A percentile compares a stretch with the other conserved stretches of the same genome.
Evolutionary conservation across 805 yeast species (phyloP).

Genomic region (Monosporozyma servazzii): DNA sequence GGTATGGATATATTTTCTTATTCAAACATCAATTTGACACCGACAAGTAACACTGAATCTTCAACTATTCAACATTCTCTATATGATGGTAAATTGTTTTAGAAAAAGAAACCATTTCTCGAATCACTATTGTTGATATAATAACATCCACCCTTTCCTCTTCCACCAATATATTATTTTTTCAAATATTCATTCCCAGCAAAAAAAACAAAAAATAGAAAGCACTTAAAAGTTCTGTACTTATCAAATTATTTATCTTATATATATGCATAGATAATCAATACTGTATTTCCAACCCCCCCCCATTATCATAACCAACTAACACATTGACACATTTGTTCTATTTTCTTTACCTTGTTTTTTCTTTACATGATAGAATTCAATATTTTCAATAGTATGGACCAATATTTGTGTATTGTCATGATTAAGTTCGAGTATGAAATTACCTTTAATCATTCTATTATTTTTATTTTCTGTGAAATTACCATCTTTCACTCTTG

Average conservation of each 20-base stretch:
- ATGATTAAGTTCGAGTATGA: conserved; percentile 54
- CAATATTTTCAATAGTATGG: conserved; percentile 60
- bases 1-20: background rate
- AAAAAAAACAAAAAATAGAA: too few species aligned
- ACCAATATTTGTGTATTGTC: conserved; percentile 47
- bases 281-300: background rate
- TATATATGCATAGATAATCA: background rate
- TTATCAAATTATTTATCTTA: background rate
- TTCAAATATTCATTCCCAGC: too few species aligned
- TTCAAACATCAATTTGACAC: background rate
- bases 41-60: background rate
- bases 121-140: too few species aligned
- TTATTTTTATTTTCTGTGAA: background rate
- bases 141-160: too few species aligned
- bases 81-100: background rate
- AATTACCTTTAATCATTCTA: conserved; percentile 37
- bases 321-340: background rate
- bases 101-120: background rate
- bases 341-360: background rate
- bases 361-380: conserved; percentile 40
- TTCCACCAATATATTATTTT: too few species aligned
- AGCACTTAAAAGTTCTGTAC: too few species aligned
- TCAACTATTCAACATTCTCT: background rate
- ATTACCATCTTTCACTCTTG: background rate
- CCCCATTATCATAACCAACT: too few species aligned